Conservation (phyloP, 139 green algal species). For the Desmodesmus armatus region DNA sequence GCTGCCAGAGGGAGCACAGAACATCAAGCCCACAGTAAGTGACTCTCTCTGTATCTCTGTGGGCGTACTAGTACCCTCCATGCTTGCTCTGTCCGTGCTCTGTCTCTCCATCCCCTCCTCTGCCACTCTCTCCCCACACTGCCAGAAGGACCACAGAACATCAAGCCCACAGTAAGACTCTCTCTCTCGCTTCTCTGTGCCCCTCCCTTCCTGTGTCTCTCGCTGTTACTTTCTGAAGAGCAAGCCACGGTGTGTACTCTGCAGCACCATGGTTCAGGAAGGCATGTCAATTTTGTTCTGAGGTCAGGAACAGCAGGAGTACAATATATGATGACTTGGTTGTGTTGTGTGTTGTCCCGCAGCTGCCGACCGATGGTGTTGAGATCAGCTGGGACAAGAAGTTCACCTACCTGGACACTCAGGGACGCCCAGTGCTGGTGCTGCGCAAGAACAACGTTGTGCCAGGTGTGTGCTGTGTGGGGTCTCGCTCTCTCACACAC, state of each 20-base stretch:
- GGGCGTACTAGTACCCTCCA: not conserved
- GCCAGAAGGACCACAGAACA: constrained; percentile 77
- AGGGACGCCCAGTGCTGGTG: constrained; percentile 86
- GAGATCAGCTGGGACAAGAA: constrained; percentile 62
- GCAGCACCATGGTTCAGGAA: too few relatives aligned
- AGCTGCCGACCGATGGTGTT: constrained; percentile 63
- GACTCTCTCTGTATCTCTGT: not conserved
- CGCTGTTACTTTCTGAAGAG: too few relatives aligned
- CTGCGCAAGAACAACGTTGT: constrained; percentile 76
- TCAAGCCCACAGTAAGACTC: constrained; percentile 40
- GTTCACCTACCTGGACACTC: constrained; percentile 90
- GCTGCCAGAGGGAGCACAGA: constrained; percentile 80
- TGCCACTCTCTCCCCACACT: constrained; percentile 43
- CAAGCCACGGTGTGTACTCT: too few relatives aligned
- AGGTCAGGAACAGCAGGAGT: not conserved
- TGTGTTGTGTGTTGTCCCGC: too few relatives aligned
- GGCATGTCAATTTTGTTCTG: not conserved
- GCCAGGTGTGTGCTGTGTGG: too few relatives aligned
- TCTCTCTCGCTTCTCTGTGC: constrained; percentile 30
- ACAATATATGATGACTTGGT: not conserved
- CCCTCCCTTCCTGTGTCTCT: too few relatives aligned
- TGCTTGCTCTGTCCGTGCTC: not conserved
- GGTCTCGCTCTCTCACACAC: too few relatives aligned
- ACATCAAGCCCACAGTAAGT: constrained; percentile 51
- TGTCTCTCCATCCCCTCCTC: too few relatives aligned